phyloP scores from a whole-genome alignment of 2,329 filamentous ascomycete species.

The Rutstroemia sp. region DNA sequence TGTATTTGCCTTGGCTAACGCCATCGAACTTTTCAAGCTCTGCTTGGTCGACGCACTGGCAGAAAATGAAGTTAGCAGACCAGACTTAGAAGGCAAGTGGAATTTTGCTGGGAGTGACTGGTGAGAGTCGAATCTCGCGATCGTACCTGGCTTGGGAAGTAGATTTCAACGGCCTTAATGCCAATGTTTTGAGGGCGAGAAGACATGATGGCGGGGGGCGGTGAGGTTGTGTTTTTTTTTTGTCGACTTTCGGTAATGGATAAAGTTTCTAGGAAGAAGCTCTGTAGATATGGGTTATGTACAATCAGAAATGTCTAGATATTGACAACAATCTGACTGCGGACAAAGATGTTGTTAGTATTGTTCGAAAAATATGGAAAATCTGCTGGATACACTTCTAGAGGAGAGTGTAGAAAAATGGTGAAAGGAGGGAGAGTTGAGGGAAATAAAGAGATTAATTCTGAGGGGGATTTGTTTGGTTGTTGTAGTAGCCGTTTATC shows the following conservation, averaged over 20 bases:
- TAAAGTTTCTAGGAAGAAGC: neutral
- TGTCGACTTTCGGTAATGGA: neutral
- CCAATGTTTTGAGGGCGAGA: conserved; percentile 78
- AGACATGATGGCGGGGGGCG: conserved; percentile 48
- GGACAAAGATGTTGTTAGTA: conserved; percentile 6
- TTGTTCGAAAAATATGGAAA: neutral
- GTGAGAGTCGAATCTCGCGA: neutral
- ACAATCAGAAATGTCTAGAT: neutral
- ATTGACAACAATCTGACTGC: neutral
- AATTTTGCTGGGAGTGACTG: too few species aligned
- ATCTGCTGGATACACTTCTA: neutral
- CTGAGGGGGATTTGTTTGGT: neutral
- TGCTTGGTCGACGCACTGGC: conserved; percentile 72
- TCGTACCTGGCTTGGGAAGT: conserved; percentile 77
- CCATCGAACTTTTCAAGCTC: conserved; percentile 85
- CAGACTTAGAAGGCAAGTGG: neutral
- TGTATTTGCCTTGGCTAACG: conserved; percentile 77
- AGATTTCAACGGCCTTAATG: conserved; percentile 90
- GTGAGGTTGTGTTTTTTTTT: conserved; percentile 14
- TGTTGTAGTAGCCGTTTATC: neutral
- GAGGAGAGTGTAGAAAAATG: neutral
- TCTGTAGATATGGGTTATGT: neutral
- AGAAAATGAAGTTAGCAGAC: conserved; percentile 5
- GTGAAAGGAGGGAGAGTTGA: neutral
- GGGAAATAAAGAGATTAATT: conserved; percentile 1